Evolutionary conservation across 2,329 filamentous ascomycete species (phyloP), one percentile per base, ranked within the genome.

Genomic region (Ilyonectria destructans): DNA sequence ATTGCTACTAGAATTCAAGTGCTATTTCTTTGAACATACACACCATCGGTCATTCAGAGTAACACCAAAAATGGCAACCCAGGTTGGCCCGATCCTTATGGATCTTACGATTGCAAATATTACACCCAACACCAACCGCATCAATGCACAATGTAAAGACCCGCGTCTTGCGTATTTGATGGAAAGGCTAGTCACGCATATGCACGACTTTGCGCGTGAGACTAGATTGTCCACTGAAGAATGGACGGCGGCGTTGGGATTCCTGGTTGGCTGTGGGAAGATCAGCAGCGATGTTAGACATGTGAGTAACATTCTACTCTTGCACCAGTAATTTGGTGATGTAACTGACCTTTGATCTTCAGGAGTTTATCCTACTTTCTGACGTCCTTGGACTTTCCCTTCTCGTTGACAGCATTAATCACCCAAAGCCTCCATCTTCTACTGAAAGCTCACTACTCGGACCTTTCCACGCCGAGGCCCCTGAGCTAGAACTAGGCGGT

Each of bases 381-480:
- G 92, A 95, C 78, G 86, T 93, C 57, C 86, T 95, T 31, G 92
- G 92, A 15, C 87, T 95, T 37, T 93, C 91, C 21, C 86, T 94
- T 65, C 89, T 95, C 9, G 89, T 95, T 72, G 92, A 95, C 82
- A 86, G 87, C 65, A 93, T 95, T 80, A 90, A 93, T 80, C 92
- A 94, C 80, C 93, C 93, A 12, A 94, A 93, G 80, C 91, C 91
- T 0, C 74, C 86, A 2, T 79, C 84, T 55, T 87, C 86, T 43
- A 95, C 92, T 12, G 91, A 94, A 81, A 91, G 92, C 70, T 93
- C 92, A 1, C 91, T 95, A 23, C 86, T 94, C 0, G 92, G 93
- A 0, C 92, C 92, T 29, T 94, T 94, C 83, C 92, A 94, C 82
- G 93, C 91, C 78, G 91, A 94, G 72, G 92, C 92, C 7, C 49